Conservation (phyloP, 768 basidiomycete genomes). For the Rhodotorula graminis region DNA sequence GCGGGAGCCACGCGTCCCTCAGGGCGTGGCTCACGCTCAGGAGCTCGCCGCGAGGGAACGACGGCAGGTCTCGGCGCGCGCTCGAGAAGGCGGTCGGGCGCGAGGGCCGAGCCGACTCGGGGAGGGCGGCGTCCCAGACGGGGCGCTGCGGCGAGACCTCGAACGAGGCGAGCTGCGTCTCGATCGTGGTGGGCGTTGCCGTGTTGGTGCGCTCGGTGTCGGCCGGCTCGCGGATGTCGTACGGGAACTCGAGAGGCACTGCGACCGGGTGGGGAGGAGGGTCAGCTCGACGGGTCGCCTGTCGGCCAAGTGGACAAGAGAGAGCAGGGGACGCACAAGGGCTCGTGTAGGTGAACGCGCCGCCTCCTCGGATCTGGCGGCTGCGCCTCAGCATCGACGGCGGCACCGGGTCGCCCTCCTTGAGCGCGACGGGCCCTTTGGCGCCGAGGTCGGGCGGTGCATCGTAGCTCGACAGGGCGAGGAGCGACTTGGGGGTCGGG, state of each 20-base stretch:
- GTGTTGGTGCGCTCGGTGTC: neutral
- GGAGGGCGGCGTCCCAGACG: slow-evolving; percentile 15
- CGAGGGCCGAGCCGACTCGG: neutral
- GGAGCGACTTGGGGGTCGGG: slow-evolving; percentile 16
- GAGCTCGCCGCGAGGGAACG: slow-evolving; percentile 18
- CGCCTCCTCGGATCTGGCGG: slow-evolving; percentile 26
- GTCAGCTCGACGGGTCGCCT: no score
- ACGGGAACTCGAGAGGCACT: slow-evolving; percentile 37
- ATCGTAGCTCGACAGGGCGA: slow-evolving; percentile 24
- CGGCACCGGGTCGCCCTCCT: slow-evolving; percentile 27
- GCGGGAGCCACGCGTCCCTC: slow-evolving; percentile 26
- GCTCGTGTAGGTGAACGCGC: slow-evolving; percentile 28
- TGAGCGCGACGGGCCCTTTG: slow-evolving; percentile 26
- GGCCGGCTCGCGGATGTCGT: slow-evolving; percentile 31
- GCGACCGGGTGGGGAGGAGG: neutral
- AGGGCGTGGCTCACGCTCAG: slow-evolving; percentile 13
- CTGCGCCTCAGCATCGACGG: slow-evolving; percentile 37
- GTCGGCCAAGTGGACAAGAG: no score
- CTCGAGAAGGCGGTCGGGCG: slow-evolving; percentile 16
- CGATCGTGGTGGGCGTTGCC: slow-evolving; percentile 28
- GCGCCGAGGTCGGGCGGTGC: slow-evolving; percentile 17
- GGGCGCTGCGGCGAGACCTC: slow-evolving; percentile 18
- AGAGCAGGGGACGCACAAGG: slow-evolving; percentile 16
- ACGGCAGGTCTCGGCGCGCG: neutral
- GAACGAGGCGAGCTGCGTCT: slow-evolving; percentile 17